A percentile compares a stretch with the other conserved stretches of the same genome.
phyloP scores from a whole-genome alignment of 208 protist species.

The Leishmania tarentolae region DNA sequence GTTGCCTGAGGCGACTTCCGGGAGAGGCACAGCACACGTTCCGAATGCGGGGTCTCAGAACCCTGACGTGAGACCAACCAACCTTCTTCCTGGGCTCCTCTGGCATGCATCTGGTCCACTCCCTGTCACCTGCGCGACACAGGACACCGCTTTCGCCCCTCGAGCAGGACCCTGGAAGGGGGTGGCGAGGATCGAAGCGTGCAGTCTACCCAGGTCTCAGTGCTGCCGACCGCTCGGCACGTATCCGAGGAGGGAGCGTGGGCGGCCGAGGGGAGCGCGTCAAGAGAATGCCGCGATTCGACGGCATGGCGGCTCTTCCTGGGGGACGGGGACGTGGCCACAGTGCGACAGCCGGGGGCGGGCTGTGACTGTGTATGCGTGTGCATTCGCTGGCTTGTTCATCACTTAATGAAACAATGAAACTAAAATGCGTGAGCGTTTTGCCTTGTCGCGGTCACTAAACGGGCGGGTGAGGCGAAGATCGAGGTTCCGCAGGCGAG shows the following conservation, averaged over 20 bases:
- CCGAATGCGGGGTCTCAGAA: background rate
- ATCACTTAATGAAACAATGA: no score
- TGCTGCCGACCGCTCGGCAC: no score
- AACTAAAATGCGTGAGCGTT: background rate
- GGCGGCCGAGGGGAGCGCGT: background rate
- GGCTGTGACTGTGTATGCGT: background rate
- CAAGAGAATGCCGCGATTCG: background rate
- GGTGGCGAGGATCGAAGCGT: background rate
- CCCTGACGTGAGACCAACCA: background rate
- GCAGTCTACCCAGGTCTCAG: background rate
- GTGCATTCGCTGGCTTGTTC: no score
- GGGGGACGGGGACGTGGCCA: background rate
- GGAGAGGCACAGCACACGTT: no score
- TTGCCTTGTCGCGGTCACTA: background rate
- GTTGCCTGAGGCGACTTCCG: background rate
- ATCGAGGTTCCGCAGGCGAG: background rate
- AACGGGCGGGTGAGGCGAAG: background rate
- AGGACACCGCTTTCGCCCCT: background rate
- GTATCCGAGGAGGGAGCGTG: background rate
- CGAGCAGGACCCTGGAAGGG: background rate
- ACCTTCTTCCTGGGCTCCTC: background rate
- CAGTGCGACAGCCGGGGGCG: background rate
- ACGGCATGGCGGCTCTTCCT: background rate
- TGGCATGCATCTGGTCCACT: background rate
- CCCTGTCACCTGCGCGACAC: background rate